phyloP scores from a whole-genome alignment of 345 rosid species.

The Populus simonii region DNA sequence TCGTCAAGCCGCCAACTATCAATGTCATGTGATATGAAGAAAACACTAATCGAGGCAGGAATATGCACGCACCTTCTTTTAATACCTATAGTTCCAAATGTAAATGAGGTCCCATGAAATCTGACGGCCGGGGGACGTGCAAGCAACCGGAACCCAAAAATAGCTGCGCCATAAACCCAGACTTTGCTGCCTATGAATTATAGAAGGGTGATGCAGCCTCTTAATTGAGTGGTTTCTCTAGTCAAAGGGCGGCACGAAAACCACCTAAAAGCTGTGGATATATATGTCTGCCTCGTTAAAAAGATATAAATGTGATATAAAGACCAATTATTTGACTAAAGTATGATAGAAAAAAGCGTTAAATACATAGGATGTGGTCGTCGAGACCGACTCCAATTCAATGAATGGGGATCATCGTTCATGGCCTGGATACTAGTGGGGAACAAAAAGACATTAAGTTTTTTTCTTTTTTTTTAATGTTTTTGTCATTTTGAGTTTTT shows the following conservation, averaged over 20 bases:
- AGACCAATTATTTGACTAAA: background rate
- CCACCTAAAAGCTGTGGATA: background rate
- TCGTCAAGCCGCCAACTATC: background rate
- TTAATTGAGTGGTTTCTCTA: background rate
- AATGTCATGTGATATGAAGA: background rate
- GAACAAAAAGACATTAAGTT: too few species aligned
- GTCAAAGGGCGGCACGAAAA: background rate
- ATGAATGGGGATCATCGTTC: background rate
- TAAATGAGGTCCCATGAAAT: background rate
- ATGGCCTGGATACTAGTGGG: too few species aligned
- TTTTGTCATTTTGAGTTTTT: too few species aligned
- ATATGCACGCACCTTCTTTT: background rate
- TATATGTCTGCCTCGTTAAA: background rate
- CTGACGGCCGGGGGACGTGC: background rate
- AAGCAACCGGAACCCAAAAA: too few species aligned
- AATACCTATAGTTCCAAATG: background rate
- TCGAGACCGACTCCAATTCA: background rate
- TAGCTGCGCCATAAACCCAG: too few species aligned
- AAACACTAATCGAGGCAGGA: background rate
- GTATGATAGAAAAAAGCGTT: background rate
- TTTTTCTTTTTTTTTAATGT: too few species aligned
- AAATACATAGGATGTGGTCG: background rate
- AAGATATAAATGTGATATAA: background rate
- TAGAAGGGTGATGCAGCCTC: background rate
- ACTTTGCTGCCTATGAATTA: too few species aligned